Evolutionary conservation across 352 stramenopile species (phyloP).

Genomic region (Globisporangium acanthophoron): DNA sequence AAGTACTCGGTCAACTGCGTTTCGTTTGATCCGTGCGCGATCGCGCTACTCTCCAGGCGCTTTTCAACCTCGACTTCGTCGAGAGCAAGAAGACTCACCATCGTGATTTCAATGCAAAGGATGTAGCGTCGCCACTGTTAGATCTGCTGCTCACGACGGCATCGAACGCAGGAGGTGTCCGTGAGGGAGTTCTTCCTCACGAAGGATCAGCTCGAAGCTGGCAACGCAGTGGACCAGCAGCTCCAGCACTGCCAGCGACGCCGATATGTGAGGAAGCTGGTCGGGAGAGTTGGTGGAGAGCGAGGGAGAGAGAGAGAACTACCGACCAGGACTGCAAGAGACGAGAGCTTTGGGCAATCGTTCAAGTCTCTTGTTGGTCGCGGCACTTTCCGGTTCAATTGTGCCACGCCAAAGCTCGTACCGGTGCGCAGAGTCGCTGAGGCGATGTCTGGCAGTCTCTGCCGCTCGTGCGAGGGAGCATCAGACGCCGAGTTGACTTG

Average conservation of each 20-base stretch:
- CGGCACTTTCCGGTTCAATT: too few species aligned
- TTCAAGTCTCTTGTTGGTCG: too few species aligned
- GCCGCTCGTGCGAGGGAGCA: too few species aligned
- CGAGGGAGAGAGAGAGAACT: too few species aligned
- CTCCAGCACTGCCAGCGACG: not conserved
- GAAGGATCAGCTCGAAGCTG: not conserved
- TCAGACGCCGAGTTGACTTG: too few species aligned
- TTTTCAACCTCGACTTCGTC: not conserved
- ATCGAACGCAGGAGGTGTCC: conserved; percentile 11
- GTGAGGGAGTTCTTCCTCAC: conserved; percentile 19
- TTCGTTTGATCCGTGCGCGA: conserved; percentile 46
- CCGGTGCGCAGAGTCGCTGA: too few species aligned
- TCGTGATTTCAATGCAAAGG: not conserved
- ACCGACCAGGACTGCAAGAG: too few species aligned
- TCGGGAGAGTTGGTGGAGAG: too few species aligned
- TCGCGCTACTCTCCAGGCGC: conserved; percentile 22
- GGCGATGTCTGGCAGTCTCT: too few species aligned
- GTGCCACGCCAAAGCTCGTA: too few species aligned
- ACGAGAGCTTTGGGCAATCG: too few species aligned
- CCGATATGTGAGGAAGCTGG: too few species aligned
- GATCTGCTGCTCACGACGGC: not conserved
- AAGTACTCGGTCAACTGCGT: conserved; percentile 20
- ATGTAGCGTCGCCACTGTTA: not conserved
- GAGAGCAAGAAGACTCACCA: conserved; percentile 1
- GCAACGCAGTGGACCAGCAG: not conserved